A percentile compares a stretch with the other conserved stretches of the same genome.
Conservation (phyloP, 179 eudicot species). For the Spergularia azorica region DNA sequence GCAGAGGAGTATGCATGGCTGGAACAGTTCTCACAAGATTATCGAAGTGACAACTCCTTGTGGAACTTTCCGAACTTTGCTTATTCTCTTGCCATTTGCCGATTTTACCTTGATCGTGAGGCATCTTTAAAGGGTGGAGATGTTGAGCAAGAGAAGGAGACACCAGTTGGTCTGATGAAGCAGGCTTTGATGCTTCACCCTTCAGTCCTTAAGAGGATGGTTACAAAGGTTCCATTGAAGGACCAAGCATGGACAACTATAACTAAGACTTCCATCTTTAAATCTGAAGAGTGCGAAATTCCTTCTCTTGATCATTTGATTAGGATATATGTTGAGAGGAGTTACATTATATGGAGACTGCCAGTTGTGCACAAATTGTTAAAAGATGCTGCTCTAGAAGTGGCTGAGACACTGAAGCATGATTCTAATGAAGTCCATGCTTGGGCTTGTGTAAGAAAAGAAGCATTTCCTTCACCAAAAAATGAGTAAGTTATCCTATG, state of each 20-base stretch:
- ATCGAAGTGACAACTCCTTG: conserved; percentile 56
- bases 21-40: conserved; percentile 80
- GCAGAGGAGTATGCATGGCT: conserved; percentile 93
- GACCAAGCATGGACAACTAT: conserved; percentile 68
- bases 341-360: conserved; percentile 91
- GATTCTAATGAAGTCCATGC: conserved; percentile 60
- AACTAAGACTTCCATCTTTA: conserved; percentile 54
- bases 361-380: conserved; percentile 85
- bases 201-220: conserved; percentile 69
- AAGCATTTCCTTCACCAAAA: conserved; percentile 81
- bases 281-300: conserved; percentile 56
- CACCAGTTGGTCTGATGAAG: conserved; percentile 72
- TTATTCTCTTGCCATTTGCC: conserved; percentile 82
- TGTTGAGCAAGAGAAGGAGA: conserved; percentile 43
- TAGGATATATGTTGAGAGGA: conserved; percentile 81
- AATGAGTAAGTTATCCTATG: conserved; percentile 68
- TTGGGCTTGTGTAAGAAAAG: conserved; percentile 93
- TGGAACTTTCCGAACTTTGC: conserved; percentile 95
- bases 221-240: conserved; percentile 80
- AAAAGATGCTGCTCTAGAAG: conserved; percentile 66
- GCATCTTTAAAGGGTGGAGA: conserved; percentile 29
- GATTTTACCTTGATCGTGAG: conserved; percentile 68
- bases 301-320: conserved; percentile 87
- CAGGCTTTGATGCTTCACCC: conserved; percentile 98
- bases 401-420: conserved; percentile 54